Conservation (phyloP, 2,329 filamentous ascomycete species). For the Cladosporium oxysporum region DNA sequence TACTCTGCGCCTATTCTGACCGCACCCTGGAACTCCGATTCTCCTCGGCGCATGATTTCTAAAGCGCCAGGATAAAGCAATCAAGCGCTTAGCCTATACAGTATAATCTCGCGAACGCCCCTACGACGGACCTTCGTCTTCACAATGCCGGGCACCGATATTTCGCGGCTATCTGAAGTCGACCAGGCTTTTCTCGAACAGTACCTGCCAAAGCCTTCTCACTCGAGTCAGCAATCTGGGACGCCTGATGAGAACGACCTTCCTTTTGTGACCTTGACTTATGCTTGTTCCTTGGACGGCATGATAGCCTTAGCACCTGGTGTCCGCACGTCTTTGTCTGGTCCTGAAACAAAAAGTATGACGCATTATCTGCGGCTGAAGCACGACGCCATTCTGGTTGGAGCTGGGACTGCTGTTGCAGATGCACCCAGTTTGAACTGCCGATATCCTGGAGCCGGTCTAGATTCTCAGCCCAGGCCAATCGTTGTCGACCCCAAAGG, state of each 20-base stretch:
- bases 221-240: not conserved
- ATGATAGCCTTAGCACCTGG: slow-evolving; percentile 75
- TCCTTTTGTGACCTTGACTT: slow-evolving; percentile 76
- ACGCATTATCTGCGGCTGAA: slow-evolving; percentile 83
- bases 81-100: not conserved
- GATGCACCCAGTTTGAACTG: slow-evolving; percentile 88
- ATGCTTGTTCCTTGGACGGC: slow-evolving; percentile 86
- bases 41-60: not conserved
- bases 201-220: slow-evolving; percentile 45
- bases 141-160: slow-evolving; percentile 27
- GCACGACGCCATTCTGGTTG: slow-evolving; percentile 83
- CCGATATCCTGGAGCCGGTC: slow-evolving; percentile 59
- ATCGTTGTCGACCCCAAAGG: slow-evolving; percentile 77
- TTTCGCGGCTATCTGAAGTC: slow-evolving; percentile 38
- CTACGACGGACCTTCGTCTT: too few species aligned
- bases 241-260: slow-evolving; percentile 26
- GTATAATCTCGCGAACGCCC: not conserved
- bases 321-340: slow-evolving; percentile 79
- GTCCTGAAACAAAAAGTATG: slow-evolving; percentile 82
- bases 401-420: slow-evolving; percentile 78
- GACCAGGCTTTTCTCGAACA: slow-evolving; percentile 50
- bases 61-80: not conserved
- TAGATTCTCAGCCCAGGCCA: slow-evolving; percentile 71
- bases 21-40: not conserved
- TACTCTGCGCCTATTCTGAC: not conserved